phyloP scores from a whole-genome alignment of 441 rosid species.

The Lepidium campestre region DNA sequence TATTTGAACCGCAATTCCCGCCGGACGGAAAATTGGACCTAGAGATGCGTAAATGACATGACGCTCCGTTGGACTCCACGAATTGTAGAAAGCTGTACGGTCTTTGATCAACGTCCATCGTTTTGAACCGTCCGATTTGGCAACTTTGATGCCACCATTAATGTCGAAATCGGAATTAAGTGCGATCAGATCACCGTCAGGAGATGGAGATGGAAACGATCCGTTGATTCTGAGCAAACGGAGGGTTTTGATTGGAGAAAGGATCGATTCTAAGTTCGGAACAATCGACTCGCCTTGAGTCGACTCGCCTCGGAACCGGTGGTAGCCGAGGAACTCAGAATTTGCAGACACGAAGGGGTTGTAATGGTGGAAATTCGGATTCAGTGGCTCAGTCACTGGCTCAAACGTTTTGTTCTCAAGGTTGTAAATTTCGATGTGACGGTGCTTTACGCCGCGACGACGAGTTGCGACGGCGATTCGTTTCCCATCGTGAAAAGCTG shows the following conservation, averaged over 20 bases:
- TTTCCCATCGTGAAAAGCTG: conserved; percentile 53
- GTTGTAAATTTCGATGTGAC: conserved; percentile 74
- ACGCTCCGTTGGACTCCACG: conserved; percentile 73
- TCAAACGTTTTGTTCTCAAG: conserved; percentile 32
- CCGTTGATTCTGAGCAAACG: conserved; percentile 60
- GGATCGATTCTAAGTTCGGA: conserved; percentile 62
- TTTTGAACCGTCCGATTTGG: conserved; percentile 60
- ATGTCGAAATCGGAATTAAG: conserved; percentile 43
- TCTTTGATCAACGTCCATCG: conserved; percentile 63
- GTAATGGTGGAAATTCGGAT: conserved; percentile 65
- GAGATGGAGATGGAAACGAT: conserved; percentile 59
- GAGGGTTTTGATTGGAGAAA: conserved; percentile 44
- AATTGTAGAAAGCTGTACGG: conserved; percentile 65
- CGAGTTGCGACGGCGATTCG: conserved; percentile 70
- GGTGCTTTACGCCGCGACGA: conserved; percentile 33
- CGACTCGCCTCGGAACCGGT: conserved; percentile 70
- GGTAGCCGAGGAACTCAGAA: conserved; percentile 56
- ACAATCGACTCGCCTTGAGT: conserved; percentile 36
- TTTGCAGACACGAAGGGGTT: conserved; percentile 64
- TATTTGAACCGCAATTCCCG: conserved; percentile 50
- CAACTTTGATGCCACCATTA: conserved; percentile 45
- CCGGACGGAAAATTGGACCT: conserved; percentile 68
- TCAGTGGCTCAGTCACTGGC: conserved; percentile 43
- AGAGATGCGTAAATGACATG: conserved; percentile 71
- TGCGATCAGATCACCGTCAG: conserved; percentile 49